Evolutionary conservation across 352 stramenopile genomes (phyloP).

Genomic region (Chrysophaeum taylorii): DNA sequence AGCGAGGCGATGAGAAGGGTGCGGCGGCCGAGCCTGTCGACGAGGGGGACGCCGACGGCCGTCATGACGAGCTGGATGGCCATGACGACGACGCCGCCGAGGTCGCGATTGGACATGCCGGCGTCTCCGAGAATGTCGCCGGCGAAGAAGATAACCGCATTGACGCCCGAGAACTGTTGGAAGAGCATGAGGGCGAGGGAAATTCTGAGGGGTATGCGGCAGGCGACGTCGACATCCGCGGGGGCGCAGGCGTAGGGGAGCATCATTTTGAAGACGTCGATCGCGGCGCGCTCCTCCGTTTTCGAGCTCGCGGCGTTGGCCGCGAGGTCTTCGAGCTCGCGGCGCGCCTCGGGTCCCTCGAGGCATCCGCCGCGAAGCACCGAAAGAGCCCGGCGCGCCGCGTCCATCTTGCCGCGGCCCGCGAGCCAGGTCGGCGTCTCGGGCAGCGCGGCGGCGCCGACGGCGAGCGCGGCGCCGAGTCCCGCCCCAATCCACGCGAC

Average conservation of each 20-base stretch:
- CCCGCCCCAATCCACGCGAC: not conserved
- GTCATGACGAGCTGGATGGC: slow-evolving; percentile 12
- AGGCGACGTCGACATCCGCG: not conserved
- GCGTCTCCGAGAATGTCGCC: slow-evolving; percentile 5
- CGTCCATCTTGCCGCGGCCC: not conserved
- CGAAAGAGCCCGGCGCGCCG: not conserved
- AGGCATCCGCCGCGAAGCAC: slow-evolving; percentile 2
- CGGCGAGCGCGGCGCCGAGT: not conserved
- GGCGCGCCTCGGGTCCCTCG: no score
- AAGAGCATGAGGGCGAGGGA: slow-evolving; percentile 11
- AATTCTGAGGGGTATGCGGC: not conserved
- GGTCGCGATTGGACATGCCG: not conserved
- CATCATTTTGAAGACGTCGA: no score
- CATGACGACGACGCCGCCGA: slow-evolving; percentile 18
- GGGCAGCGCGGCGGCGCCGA: not conserved
- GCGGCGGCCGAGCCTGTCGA: slow-evolving; percentile 10
- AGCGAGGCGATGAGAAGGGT: not conserved
- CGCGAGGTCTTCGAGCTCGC: no score
- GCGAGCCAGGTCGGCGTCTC: slow-evolving; percentile 14
- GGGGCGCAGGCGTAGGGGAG: no score
- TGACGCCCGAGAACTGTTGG: slow-evolving; percentile 19
- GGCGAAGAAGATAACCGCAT: slow-evolving; percentile 17
- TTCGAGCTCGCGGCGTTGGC: no score
- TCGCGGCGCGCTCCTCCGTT: no score
- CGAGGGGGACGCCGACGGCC: not conserved